Evolutionary conservation across 176 grass and related monocot species (phyloP).

Genomic region (Saccharum officinarum): DNA sequence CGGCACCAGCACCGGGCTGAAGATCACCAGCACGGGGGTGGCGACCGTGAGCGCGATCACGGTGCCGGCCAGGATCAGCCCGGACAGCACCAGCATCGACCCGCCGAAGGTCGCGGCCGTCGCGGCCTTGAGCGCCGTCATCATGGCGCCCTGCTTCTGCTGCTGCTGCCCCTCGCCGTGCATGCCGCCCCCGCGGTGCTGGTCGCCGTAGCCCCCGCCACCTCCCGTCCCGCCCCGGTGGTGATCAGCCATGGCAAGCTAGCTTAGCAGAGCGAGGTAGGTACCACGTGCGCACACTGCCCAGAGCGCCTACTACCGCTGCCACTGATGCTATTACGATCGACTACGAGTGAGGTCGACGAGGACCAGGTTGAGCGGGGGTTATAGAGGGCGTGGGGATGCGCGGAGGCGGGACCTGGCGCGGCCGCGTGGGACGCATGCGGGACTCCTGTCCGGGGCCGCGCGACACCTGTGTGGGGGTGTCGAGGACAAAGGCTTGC

Average conservation of each 20-base stretch:
- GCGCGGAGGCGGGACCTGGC: conserved; percentile 28
- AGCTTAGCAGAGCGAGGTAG: background rate
- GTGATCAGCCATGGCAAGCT: conserved; percentile 48
- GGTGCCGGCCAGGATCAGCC: conserved; percentile 66
- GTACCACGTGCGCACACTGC: background rate
- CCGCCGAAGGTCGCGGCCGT: conserved; percentile 62
- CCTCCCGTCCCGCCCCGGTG: conserved; percentile 31
- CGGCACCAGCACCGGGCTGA: conserved; percentile 89
- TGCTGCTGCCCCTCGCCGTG: conserved; percentile 30
- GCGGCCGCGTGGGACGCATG: conserved; percentile 39
- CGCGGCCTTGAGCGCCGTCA: conserved; percentile 59
- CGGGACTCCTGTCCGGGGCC: conserved; percentile 38
- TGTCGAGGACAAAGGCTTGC: background rate
- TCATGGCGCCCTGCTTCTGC: conserved; percentile 50
- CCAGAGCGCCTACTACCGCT: background rate
- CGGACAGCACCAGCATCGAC: conserved; percentile 78
- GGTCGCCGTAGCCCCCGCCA: background rate
- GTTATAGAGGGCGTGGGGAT: conserved; percentile 40
- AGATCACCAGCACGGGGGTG: conserved; percentile 87
- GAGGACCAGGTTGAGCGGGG: background rate
- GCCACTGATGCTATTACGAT: too few relatives aligned
- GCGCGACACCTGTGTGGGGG: conserved; percentile 54
- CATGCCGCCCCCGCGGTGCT: background rate
- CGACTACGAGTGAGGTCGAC: background rate
- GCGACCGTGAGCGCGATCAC: conserved; percentile 78